Base-by-base conservation (phyloP, 225 moss, liverwort and hornwort genomes). In the Pseudisothecium myosuroides region DNA sequence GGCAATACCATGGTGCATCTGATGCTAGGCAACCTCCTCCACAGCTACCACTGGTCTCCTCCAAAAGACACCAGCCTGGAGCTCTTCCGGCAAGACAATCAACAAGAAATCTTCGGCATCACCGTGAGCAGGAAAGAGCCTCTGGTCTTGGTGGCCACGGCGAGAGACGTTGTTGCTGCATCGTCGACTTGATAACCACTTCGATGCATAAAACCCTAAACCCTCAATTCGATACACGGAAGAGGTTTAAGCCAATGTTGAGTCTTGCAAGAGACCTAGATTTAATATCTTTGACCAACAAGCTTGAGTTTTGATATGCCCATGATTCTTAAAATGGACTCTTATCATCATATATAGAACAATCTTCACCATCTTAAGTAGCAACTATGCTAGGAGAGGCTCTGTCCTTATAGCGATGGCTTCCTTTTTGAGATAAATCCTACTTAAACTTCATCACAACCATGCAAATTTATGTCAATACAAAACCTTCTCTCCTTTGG, bases 201-300 rank as follows among this genome's bases (percentile, higher is more conserved):
- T 72, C 1, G 3, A 72, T 39, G 68, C 23, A 22, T 3, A 4
- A 39, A 69, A 12, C 13, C 7, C 13, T 69, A 69, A 12, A 23
- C 13, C 19, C 3, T 21, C 11, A 37, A 66, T 37, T 37, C 6
- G 21, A 37, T 67, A n/a, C 1, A 12, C 2, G 7, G 6, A 23
- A n/a, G 39, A n/a, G 4, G 68, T 69, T 39, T 54, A 54, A n/a
- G 68, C 22, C 4, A 7, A 1, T 69, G 23, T 39, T 68, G 4
- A 11, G 3, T 12, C 7, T 1, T 23, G 4, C 0, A 2, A 13
- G 7, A 69, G n/a, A n/a, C 13, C 7, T 2, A 12, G 4, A 69
- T 7, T 54, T 54, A 17, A 52, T 23, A 6, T 39, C 39, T 69
- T 39, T 24, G 39, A 10, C 69, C 24, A 4, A 39, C 6, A 23